A percentile compares a stretch with the other conserved stretches of the same genome.
Conservation (phyloP, 345 rosid species). For the Salix exigua region DNA sequence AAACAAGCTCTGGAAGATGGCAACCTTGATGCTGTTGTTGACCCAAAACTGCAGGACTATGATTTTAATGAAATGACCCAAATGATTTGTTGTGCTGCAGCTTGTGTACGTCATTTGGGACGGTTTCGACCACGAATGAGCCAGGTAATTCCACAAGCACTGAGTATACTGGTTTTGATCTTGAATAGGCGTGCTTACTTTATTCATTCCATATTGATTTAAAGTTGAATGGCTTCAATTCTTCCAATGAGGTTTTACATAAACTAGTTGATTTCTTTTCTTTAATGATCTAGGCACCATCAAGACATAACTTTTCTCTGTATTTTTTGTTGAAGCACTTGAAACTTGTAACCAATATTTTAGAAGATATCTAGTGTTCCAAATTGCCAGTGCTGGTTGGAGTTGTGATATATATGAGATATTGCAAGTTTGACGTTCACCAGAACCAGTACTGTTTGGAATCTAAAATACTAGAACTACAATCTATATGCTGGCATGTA, state of each 20-base stretch:
- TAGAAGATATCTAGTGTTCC: background rate
- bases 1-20: slow-evolving; percentile 44
- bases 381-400: too few species aligned
- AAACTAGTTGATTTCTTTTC: background rate
- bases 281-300: background rate
- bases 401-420: background rate
- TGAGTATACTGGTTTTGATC: background rate
- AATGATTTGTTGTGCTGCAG: slow-evolving; percentile 21
- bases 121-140: slow-evolving; percentile 20
- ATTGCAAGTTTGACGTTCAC: background rate
- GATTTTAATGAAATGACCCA: slow-evolving; percentile 10
- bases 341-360: background rate
- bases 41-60: slow-evolving; percentile 21
- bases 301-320: background rate
- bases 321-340: background rate
- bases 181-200: background rate
- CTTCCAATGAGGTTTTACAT: background rate
- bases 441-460: background rate
- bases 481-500: background rate
- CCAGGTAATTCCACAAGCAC: slow-evolving; percentile 15
- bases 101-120: slow-evolving; percentile 18
- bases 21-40: slow-evolving; percentile 36
- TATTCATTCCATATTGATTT: background rate
- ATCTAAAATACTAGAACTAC: background rate
- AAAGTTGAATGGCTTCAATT: background rate